Percentiles rank a stretch among this genome's conserved stretches.
These are phyloP conservation scores for Triticum monococcum DNA, from an alignment of 176 grass and related monocot species.

Conservation along the genomic window DNA sequence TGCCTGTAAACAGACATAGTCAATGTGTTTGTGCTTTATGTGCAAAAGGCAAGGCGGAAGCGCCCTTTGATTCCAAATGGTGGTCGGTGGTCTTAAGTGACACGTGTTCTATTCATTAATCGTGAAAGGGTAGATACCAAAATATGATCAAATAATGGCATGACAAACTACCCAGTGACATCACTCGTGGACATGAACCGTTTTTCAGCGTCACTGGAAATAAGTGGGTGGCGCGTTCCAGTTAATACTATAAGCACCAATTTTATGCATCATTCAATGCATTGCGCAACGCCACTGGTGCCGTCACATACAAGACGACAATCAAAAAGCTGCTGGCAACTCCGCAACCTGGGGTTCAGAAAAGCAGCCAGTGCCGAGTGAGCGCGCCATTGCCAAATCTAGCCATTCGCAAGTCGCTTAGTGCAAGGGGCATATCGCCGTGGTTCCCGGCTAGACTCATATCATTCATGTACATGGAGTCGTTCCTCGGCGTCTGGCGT, in stretches of 20 bases:
- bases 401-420: not conserved
- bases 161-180: not conserved
- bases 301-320: not conserved
- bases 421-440: not conserved
- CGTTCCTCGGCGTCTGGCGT: not conserved
- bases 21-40: not conserved
- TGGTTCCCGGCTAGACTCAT: not conserved
- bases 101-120: not conserved
- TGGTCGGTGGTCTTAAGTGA: not conserved
- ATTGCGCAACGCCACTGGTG: not conserved
- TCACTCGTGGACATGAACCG: not conserved
- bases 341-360: not conserved
- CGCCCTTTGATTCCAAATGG: too few relatives aligned
- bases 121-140: not conserved
- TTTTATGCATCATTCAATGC: not conserved
- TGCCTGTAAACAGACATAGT: not conserved
- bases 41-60: too few relatives aligned
- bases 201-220: not conserved
- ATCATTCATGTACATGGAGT: not conserved
- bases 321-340: not conserved
- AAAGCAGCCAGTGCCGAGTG: not conserved
- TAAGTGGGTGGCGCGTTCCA: not conserved
- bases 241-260: not conserved
- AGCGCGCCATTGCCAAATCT: not conserved
- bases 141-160: not conserved